Conservation (phyloP, 2,329 filamentous ascomycete species). For the Helotiales sp. region DNA sequence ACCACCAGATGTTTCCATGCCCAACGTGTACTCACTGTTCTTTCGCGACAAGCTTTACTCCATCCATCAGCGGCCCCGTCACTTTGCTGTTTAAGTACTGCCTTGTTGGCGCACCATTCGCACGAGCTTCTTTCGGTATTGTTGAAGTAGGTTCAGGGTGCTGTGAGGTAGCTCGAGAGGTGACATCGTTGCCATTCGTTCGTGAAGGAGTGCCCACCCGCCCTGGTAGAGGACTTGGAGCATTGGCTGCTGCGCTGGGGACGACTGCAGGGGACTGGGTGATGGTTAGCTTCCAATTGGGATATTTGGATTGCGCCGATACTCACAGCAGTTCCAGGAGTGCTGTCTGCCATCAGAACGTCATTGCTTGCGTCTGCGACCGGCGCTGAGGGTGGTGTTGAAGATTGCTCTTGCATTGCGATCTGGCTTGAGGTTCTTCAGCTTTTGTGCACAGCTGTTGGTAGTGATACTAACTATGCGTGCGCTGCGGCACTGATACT, state of each 20-base stretch:
- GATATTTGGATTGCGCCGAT: not conserved
- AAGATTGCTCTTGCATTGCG: conserved; percentile 30
- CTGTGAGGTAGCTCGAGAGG: conserved; percentile 56
- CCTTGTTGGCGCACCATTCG: conserved; percentile 68
- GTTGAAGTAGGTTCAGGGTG: conserved; percentile 52
- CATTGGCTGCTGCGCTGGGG: conserved; percentile 24
- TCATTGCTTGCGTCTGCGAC: conserved; percentile 22
- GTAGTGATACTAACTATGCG: too few relatives aligned
- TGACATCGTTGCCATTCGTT: conserved; percentile 39
- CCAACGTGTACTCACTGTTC: conserved; percentile 59
- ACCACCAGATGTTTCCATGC: not conserved
- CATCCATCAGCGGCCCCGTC: conserved; percentile 67
- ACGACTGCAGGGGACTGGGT: conserved; percentile 27
- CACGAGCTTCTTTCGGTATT: conserved; percentile 60
- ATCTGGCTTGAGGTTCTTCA: too few relatives aligned
- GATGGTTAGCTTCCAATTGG: conserved; percentile 10
- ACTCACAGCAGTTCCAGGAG: conserved; percentile 27
- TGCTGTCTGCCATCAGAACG: conserved; percentile 31
- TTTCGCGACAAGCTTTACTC: conserved; percentile 71
- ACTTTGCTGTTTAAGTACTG: conserved; percentile 73
- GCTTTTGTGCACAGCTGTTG: too few relatives aligned
- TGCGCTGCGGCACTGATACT: conserved; percentile 30
- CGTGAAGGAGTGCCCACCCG: conserved; percentile 51
- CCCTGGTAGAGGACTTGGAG: conserved; percentile 28
- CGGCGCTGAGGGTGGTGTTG: conserved; percentile 17